Evolutionary conservation across 2,329 filamentous ascomycete genomes (phyloP).

Genomic region (Cercospora sesami): DNA sequence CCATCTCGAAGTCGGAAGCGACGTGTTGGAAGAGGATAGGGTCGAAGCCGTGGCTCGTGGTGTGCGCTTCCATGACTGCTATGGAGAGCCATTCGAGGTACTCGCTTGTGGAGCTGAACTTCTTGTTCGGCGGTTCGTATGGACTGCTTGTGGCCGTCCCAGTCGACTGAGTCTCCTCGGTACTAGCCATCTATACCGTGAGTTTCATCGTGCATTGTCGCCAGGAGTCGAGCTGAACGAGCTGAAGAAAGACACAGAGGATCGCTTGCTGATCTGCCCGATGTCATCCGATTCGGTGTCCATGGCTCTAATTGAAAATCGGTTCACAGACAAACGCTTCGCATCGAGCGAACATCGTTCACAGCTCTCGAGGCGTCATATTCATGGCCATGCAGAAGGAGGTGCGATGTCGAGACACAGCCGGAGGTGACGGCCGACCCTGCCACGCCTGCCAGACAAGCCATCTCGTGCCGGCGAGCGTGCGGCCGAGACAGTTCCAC

Average conservation of each 20-base stretch:
- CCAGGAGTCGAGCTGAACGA: background rate
- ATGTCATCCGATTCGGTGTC: background rate
- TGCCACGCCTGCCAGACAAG: background rate
- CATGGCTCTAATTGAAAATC: background rate
- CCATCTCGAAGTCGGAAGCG: conserved; percentile 20
- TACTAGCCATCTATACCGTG: background rate
- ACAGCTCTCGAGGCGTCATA: background rate
- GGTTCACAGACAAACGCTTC: background rate
- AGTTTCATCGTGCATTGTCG: background rate
- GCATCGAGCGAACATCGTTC: background rate
- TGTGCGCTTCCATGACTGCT: conserved; percentile 18
- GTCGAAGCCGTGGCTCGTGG: background rate
- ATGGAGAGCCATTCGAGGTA: conserved; percentile 18
- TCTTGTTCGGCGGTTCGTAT: background rate
- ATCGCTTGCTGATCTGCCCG: background rate
- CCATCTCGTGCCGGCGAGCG: background rate
- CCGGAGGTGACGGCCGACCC: background rate
- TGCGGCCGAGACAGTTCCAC: background rate
- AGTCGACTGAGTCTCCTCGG: background rate
- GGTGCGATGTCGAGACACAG: background rate
- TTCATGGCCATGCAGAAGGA: background rate
- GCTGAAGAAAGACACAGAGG: background rate
- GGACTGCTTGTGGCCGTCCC: background rate
- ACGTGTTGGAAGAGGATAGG: conserved; percentile 12
- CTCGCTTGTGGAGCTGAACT: conserved; percentile 7